Evolutionary conservation across 2,329 filamentous ascomycete genomes (phyloP), one percentile per base, ranked within the genome.

Genomic region (Tolypocladium pustulatum): DNA sequence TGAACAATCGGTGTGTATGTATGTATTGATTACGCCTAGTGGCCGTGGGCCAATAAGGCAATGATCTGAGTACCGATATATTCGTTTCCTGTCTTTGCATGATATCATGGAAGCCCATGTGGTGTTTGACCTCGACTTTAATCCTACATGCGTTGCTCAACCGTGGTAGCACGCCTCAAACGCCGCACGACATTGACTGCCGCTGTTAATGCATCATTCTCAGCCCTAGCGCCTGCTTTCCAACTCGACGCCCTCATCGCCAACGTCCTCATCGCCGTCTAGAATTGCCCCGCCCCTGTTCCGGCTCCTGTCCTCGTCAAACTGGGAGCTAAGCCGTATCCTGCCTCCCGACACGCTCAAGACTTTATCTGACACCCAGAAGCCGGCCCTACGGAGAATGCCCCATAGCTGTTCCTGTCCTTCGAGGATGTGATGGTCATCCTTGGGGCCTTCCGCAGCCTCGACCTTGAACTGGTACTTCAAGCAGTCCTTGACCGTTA

Each of bases 391-490:
- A 58, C 75, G 77, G 46, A 90, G 76, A 8, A 81, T 62, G 7
- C 69, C 74, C 87, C 88, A 91, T 1, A 91, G 70, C 62, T 77
- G 77, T 67, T 89, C 88, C 67, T 90, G 83, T 4, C 78, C 75
- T 60, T 84, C 81, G 38, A 78, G 72, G 57, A 83, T 72, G 32
- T 76, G 73, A 52, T 80, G 75, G 59, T 87, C 83, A 37, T 84
- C 80, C 60, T 82, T 81, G 4, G 83, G 84, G 65, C 90, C 86
- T 73, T 94, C 91, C 49, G 88, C 85, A 10, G 90, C 90, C 72
- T 99, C 94, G 0, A 89, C 90, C 76, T 94, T 95, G 82, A 97
- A 96, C 72, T 99, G 93, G 68, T 96, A 97, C 71, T 94, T 96
- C 58, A 99, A 77, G 65, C 94, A 97, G 71, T 99, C 94, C 72